These are phyloP conservation scores for Coemansia sp. DNA, from an alignment of 192 early-diverging fungal genomes.

Conservation along the genomic window DNA sequence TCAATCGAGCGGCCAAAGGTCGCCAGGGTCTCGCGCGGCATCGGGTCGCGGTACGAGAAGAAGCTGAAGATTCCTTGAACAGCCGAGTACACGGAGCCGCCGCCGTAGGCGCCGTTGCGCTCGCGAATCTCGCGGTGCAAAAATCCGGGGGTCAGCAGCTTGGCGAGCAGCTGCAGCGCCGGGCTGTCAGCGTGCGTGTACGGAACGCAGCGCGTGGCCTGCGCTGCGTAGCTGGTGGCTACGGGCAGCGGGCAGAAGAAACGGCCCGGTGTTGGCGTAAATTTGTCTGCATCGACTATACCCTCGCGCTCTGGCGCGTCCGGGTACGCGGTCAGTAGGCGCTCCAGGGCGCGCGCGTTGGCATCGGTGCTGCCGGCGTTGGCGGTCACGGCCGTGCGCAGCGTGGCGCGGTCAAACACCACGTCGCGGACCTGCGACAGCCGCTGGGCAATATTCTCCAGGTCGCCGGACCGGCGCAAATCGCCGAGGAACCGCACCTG, in stretches of 20 bases:
- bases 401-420: constrained; percentile 35
- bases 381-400: constrained; percentile 43
- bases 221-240: constrained; percentile 78
- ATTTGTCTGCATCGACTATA: constrained; percentile 17
- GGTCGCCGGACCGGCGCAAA: constrained; percentile 59
- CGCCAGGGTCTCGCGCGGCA: constrained; percentile 64
- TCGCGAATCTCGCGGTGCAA: constrained; percentile 97
- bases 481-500: constrained; percentile 81
- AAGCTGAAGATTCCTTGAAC: constrained; percentile 78
- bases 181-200: constrained; percentile 80
- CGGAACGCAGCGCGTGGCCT: constrained; percentile 72
- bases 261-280: constrained; percentile 50
- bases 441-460: constrained; percentile 58
- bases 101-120: constrained; percentile 95
- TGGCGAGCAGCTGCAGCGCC: constrained; percentile 72
- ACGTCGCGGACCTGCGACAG: constrained; percentile 51
- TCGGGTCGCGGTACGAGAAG: constrained; percentile 92
- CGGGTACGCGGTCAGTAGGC: constrained; percentile 23
- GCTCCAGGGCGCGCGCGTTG: constrained; percentile 36
- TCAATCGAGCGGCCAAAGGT: constrained; percentile 62
- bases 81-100: constrained; percentile 72
- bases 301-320: neutral
- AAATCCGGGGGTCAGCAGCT: constrained; percentile 78
- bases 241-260: constrained; percentile 82
- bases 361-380: constrained; percentile 21